Evolutionary conservation across 2,329 filamentous ascomycete genomes (phyloP).

Genomic region (Cladosporium sp.): DNA sequence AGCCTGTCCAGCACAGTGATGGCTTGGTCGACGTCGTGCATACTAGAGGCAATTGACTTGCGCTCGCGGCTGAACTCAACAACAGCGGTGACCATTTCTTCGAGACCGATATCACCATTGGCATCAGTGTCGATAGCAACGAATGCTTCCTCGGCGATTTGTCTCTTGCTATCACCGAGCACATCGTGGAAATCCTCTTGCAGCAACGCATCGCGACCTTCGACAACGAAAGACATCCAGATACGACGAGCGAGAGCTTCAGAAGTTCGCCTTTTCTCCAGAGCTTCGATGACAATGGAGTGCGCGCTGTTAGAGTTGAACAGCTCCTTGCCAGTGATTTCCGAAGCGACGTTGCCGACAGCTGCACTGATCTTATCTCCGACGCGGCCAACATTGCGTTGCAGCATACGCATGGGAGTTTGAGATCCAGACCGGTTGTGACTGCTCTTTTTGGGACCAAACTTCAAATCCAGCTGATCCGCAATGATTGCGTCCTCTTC

Average conservation of each 20-base stretch:
- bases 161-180: slow-evolving; percentile 66
- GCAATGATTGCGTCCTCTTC: slow-evolving; percentile 92
- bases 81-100: slow-evolving; percentile 89
- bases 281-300: slow-evolving; percentile 79
- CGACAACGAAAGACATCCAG: slow-evolving; percentile 97
- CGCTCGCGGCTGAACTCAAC: slow-evolving; percentile 78
- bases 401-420: slow-evolving; percentile 74
- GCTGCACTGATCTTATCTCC: slow-evolving; percentile 91
- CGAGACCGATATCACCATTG: slow-evolving; percentile 90
- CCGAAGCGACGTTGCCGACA: slow-evolving; percentile 88
- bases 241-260: slow-evolving; percentile 91
- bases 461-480: slow-evolving; percentile 58
- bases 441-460: slow-evolving; percentile 52
- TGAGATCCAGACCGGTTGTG: slow-evolving; percentile 56
- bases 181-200: slow-evolving; percentile 83
- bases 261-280: slow-evolving; percentile 77
- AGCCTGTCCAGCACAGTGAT: slow-evolving; percentile 86
- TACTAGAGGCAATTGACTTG: slow-evolving; percentile 83
- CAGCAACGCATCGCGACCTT: slow-evolving; percentile 75
- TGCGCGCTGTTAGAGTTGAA: slow-evolving; percentile 91
- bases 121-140: slow-evolving; percentile 73
- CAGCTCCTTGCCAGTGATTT: slow-evolving; percentile 91
- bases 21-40: slow-evolving; percentile 96
- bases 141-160: slow-evolving; percentile 84
- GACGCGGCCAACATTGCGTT: slow-evolving; percentile 60